A percentile compares a stretch with the other conserved stretches of the same genome.
Evolutionary conservation across 495 filamentous ascomycete species (phyloP).

Genomic region (Extremus antarcticus): DNA sequence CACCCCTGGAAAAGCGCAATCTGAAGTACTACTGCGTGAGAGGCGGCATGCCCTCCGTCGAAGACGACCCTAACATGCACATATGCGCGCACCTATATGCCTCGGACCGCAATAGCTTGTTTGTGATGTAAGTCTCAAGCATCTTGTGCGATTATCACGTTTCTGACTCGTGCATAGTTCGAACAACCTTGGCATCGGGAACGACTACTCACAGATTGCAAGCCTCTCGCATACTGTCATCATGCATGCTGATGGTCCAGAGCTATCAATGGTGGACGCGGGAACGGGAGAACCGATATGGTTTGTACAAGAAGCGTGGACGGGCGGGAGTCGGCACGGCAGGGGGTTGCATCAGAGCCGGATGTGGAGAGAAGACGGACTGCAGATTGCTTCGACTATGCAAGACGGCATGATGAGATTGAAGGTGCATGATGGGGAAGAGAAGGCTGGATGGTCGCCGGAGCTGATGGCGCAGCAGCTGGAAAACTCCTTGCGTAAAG

Average conservation of each 20-base stretch:
- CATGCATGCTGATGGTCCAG: slow-evolving; percentile 40
- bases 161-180: slow-evolving; percentile 11
- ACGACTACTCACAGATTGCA: slow-evolving; percentile 41
- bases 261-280: slow-evolving; percentile 17
- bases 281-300: slow-evolving; percentile 42
- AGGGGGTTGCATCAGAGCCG: slow-evolving; percentile 50
- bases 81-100: slow-evolving; percentile 55
- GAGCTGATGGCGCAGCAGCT: slow-evolving; percentile 5
- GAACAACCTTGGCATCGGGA: slow-evolving; percentile 46
- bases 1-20: slow-evolving; percentile 46
- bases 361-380: slow-evolving; percentile 46
- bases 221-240: slow-evolving; percentile 53
- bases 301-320: slow-evolving; percentile 59
- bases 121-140: slow-evolving; percentile 35
- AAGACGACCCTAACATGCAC: slow-evolving; percentile 41
- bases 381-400: slow-evolving; percentile 19
- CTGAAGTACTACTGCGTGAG: slow-evolving; percentile 46
- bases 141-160: not conserved
- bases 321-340: slow-evolving; percentile 45
- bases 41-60: slow-evolving; percentile 22
- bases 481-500: not conserved
- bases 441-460: slow-evolving; percentile 8
- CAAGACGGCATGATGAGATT: slow-evolving; percentile 22
- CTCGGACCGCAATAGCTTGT: slow-evolving; percentile 55
- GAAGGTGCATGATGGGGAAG: not conserved